phyloP scores from a whole-genome alignment of 176 grass and related monocot species.

The Stipa capillata region DNA sequence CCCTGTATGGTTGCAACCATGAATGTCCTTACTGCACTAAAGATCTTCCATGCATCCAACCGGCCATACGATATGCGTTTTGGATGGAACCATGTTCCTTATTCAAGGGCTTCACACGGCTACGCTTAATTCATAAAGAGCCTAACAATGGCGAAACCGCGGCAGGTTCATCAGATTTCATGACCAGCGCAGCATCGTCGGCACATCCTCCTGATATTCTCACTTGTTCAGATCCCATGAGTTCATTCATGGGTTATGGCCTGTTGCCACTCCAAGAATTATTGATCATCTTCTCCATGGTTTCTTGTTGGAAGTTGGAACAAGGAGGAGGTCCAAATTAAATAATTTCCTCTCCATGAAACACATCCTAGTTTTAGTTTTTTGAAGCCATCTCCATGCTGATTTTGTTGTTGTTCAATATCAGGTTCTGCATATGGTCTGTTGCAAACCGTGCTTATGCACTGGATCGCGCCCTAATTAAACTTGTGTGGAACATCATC shows the following conservation, averaged over 20 bases:
- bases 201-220: background rate
- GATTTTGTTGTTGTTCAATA: background rate
- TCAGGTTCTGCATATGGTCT: background rate
- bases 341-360: too few relatives aligned
- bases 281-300: background rate
- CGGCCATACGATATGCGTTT: background rate
- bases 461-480: background rate
- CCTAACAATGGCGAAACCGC: background rate
- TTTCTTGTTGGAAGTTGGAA: background rate
- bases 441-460: background rate
- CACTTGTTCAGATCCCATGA: background rate
- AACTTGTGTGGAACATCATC: background rate
- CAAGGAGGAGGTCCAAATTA: background rate
- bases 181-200: background rate
- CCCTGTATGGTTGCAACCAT: constrained; percentile 32
- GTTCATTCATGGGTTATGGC: background rate
- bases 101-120: constrained; percentile 6
- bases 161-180: background rate
- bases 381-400: too few relatives aligned
- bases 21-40: constrained; percentile 20
- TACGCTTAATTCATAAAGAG: too few relatives aligned
- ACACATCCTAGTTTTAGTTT: too few relatives aligned
- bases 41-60: constrained; percentile 22
- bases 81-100: constrained; percentile 17
- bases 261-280: background rate